These are phyloP conservation scores for Ustilago trichophora DNA, from an alignment of 1,284 basidiomycete genomes.

Conservation along the genomic window DNA sequence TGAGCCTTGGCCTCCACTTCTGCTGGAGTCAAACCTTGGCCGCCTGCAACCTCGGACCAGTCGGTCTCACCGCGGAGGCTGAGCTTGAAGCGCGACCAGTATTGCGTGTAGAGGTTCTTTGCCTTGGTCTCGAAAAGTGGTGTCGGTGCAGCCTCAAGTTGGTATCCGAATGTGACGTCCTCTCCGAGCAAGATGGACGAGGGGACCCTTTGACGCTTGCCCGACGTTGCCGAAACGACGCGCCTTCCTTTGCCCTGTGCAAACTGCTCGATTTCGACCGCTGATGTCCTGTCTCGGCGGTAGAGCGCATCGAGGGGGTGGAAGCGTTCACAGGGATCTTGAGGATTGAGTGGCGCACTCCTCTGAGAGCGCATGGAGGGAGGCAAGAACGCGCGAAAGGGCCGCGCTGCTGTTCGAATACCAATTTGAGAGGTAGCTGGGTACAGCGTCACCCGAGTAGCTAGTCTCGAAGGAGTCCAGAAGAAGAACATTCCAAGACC, in stretches of 20 bases:
- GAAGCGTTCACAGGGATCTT: slow-evolving; percentile 30
- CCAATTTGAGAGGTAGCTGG: slow-evolving; percentile 38
- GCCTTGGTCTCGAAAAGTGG: slow-evolving; percentile 25
- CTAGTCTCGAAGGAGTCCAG: slow-evolving; percentile 39
- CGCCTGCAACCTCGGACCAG: slow-evolving; percentile 27
- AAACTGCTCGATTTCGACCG: slow-evolving; percentile 31
- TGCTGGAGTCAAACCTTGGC: slow-evolving; percentile 1
- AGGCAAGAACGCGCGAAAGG: slow-evolving; percentile 26
- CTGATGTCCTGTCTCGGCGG: slow-evolving; percentile 35
- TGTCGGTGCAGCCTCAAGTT: slow-evolving; percentile 45
- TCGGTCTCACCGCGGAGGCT: slow-evolving; percentile 40
- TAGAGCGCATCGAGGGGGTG: slow-evolving; percentile 28
- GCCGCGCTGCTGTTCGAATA: slow-evolving; percentile 26
- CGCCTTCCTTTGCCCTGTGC: slow-evolving; percentile 31
- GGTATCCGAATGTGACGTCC: slow-evolving; percentile 34
- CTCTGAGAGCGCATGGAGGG: slow-evolving; percentile 21
- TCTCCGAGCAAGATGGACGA: slow-evolving; percentile 44
- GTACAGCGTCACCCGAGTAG: slow-evolving; percentile 46
- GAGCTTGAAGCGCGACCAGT: slow-evolving; percentile 46
- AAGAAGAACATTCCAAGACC: slow-evolving; percentile 45
- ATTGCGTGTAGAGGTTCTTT: slow-evolving; percentile 40
- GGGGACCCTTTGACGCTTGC: slow-evolving; percentile 22
- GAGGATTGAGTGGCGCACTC: slow-evolving; percentile 22
- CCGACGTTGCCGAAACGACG: slow-evolving; percentile 14
- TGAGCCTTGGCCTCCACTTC: slow-evolving; percentile 21